Evolutionary conservation across 2,329 filamentous ascomycete genomes (phyloP), one percentile per base, ranked within the genome.

Genomic region (Neopestalotiopsis sp.): DNA sequence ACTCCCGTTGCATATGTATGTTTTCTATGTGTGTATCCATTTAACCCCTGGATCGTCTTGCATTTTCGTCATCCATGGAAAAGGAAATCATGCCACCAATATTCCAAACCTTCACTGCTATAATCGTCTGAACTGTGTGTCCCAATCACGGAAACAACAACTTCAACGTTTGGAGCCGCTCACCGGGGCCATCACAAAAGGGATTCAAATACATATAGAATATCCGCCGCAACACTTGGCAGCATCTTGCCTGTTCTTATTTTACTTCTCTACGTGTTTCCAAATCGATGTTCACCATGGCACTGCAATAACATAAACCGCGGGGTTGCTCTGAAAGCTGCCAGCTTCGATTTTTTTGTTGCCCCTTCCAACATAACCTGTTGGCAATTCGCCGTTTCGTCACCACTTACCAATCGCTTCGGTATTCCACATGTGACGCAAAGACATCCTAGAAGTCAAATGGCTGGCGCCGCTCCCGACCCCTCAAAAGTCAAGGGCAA

Each of bases 401-500:
- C 17, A 30, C 24, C 24, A 28, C 24, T 58, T 20, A 28, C 20
- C 56, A 14, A 12, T 5, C 57, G 13, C 24, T 34, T 9, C 12
- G 30, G 13, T 17, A 17, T 30, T 59, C 2, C 12, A n/a, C 12
- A 59, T 30, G 28, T 20, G 34, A 30, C 24, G 17, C n/a, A 17
- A 10, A 20, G 34, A 42, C n/a, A 2, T 24, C n/a, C 34, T 6
- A 38, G 12, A 38, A 14, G 6, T 52, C n/a, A 9, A 52, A 64
- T 64, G 61, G 61, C 61, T 24, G 61, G 61, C n/a, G 61, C 61
- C n/a, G 12, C 4, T 3, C 61, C 61, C 24, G 52, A 66, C 3
- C 52, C 64, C 28, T 34, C 64, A 24, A 66, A 58, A n/a, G 20
- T 58, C 5, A 58, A 38, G n/a, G 64, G 32, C 17, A 56, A 66